Conservation (phyloP, 176 grass and related monocot species). For the Aegilops speltoides region DNA sequence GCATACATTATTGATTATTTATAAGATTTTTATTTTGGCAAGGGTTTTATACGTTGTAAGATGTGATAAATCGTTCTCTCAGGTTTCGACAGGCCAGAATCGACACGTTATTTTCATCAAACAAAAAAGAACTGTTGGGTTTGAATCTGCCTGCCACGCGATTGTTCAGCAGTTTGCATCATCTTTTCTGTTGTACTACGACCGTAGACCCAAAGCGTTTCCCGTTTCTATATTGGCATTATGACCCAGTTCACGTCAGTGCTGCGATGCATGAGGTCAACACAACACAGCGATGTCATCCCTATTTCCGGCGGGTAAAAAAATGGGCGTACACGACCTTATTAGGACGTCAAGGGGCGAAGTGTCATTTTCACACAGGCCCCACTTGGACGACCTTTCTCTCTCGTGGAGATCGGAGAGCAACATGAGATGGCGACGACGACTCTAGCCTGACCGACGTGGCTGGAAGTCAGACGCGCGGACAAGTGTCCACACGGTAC, state of each 20-base stretch:
- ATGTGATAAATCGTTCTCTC: neutral
- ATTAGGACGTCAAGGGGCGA: neutral
- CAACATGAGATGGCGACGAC: neutral
- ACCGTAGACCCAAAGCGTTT: neutral
- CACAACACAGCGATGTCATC: neutral
- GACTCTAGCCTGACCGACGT: slow-evolving; percentile 21
- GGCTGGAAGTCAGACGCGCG: neutral
- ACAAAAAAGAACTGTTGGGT: too few species aligned
- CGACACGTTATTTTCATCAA: neutral
- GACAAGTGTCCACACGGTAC: neutral
- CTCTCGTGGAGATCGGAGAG: neutral
- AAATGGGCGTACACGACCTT: neutral
- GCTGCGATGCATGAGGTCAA: neutral
- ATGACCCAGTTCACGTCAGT: neutral
- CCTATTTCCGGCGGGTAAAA: neutral
- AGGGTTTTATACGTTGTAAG: too few species aligned
- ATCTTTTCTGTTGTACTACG: neutral
- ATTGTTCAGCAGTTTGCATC: neutral
- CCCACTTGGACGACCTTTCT: neutral
- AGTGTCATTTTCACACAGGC: neutral
- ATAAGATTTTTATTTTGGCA: too few species aligned
- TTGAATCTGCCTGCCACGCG: neutral
- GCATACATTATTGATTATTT: too few species aligned
- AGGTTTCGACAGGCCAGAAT: neutral
- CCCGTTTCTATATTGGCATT: neutral